Evolutionary conservation across 2,329 filamentous ascomycete genomes (phyloP).

Genomic region (Teratosphaeria nubilosa): DNA sequence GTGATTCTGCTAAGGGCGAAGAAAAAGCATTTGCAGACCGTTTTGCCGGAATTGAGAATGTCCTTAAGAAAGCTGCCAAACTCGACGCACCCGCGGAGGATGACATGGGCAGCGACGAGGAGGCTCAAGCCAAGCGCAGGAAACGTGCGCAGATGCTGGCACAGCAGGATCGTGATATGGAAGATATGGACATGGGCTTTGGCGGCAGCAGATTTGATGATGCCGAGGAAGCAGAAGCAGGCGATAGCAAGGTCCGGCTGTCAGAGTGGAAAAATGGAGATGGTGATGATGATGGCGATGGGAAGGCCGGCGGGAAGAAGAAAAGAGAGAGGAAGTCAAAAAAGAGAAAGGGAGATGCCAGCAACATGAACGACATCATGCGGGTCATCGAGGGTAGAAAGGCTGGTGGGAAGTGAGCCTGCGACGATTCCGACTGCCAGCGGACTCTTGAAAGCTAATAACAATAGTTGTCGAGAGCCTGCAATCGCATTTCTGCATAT

Average conservation of each 20-base stretch:
- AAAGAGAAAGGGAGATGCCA: conserved; percentile 39
- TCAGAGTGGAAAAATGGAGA: conserved; percentile 51
- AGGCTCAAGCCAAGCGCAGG: conserved; percentile 45
- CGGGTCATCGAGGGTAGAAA: conserved; percentile 24
- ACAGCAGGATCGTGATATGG: conserved; percentile 64
- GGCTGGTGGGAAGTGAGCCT: conserved; percentile 14
- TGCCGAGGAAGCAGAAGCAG: conserved; percentile 66
- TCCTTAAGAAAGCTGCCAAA: conserved; percentile 60
- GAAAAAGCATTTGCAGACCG: conserved; percentile 12
- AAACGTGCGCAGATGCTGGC: conserved; percentile 56
- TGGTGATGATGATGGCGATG: conserved; percentile 42
- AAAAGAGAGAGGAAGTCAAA: conserved; percentile 72
- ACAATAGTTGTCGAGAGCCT: background rate
- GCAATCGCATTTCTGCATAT: too few species aligned
- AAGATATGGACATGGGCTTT: conserved; percentile 92
- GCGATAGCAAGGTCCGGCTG: conserved; percentile 51
- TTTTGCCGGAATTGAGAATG: conserved; percentile 22
- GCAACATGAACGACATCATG: conserved; percentile 24
- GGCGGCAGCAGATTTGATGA: conserved; percentile 80
- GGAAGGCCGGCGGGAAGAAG: conserved; percentile 56
- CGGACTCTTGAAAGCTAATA: too few species aligned
- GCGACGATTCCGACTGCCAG: too few species aligned
- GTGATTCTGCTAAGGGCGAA: conserved; percentile 11
- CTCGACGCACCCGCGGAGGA: conserved; percentile 39
- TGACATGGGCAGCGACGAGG: conserved; percentile 34